These are phyloP conservation scores for Drosera spatulata DNA, from an alignment of 179 eudicot species.

Conservation along the genomic window DNA sequence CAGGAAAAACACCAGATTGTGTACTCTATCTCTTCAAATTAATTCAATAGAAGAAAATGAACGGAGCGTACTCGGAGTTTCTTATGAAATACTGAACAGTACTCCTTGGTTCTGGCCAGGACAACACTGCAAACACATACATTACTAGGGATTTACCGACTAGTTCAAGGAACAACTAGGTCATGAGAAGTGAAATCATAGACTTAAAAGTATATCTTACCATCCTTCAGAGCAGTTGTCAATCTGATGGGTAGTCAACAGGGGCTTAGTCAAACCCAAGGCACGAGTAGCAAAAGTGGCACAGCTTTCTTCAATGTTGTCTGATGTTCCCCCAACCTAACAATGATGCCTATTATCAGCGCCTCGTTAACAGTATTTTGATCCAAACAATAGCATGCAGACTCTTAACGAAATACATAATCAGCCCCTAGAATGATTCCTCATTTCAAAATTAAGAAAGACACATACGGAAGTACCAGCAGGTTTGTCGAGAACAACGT, in stretches of 20 bases:
- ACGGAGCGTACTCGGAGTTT: constrained; percentile 81
- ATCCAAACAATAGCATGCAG: background rate
- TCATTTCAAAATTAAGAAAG: background rate
- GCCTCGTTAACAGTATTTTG: no score
- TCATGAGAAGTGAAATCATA: background rate
- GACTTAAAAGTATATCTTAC: constrained; percentile 21
- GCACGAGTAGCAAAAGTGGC: constrained; percentile 90
- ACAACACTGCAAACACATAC: constrained; percentile 57
- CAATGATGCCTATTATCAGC: constrained; percentile 1
- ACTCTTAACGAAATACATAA: background rate
- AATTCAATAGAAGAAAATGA: background rate
- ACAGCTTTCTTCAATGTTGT: constrained; percentile 93
- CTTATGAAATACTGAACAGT: constrained; percentile 77
- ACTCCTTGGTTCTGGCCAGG: constrained; percentile 77
- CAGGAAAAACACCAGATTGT: background rate
- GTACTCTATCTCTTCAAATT: background rate
- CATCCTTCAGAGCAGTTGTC: constrained; percentile 99
- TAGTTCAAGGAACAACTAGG: background rate
- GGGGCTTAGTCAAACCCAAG: constrained; percentile 51
- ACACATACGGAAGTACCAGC: constrained; percentile 91
- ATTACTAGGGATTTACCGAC: constrained; percentile 4
- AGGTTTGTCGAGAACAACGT: constrained; percentile 90
- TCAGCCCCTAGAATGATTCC: background rate
- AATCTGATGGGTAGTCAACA: constrained; percentile 92
- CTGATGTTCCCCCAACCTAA: constrained; percentile 95